phyloP scores from a whole-genome alignment of 805 yeast genomes.

The Aciculoconidium aculeatum region DNA sequence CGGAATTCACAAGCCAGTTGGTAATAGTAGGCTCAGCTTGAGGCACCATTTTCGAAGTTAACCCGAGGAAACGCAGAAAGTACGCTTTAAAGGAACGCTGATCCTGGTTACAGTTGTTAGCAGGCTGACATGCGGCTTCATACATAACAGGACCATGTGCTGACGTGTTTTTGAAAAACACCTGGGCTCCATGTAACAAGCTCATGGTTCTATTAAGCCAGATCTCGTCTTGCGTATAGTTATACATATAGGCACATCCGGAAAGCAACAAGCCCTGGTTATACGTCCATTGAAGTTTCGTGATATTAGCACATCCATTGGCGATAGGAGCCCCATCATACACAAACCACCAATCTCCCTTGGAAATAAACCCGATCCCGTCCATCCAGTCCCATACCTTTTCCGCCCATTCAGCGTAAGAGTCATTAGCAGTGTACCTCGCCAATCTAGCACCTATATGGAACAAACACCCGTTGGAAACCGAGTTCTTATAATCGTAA shows the following conservation, averaged over 20 bases:
- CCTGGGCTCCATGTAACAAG: slow-evolving; percentile 48
- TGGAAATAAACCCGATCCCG: slow-evolving; percentile 35
- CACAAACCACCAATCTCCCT: slow-evolving; percentile 44
- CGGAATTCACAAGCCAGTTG: slow-evolving; percentile 35
- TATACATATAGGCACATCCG: slow-evolving; percentile 78
- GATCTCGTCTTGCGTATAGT: slow-evolving; percentile 54
- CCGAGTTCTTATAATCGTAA: slow-evolving; percentile 40
- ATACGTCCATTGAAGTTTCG: slow-evolving; percentile 74
- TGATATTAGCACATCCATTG: slow-evolving; percentile 56
- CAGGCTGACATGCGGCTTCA: slow-evolving; percentile 79
- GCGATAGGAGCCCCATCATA: slow-evolving; percentile 67
- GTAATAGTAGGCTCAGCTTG: slow-evolving; percentile 43
- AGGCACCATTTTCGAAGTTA: slow-evolving; percentile 70
- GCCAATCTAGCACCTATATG: slow-evolving; percentile 41
- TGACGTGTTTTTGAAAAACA: slow-evolving; percentile 42
- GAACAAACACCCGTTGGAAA: slow-evolving; percentile 40
- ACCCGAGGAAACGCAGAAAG: slow-evolving; percentile 66
- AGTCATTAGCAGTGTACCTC: slow-evolving; percentile 33
- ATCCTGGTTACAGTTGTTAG: slow-evolving; percentile 67
- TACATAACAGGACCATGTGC: slow-evolving; percentile 60
- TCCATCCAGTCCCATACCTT: slow-evolving; percentile 42
- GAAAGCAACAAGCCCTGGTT: slow-evolving; percentile 75
- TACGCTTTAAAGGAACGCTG: slow-evolving; percentile 89
- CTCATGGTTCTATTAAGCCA: slow-evolving; percentile 63
- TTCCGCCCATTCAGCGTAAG: slow-evolving; percentile 38